Evolutionary conservation across 1,139 yeast genomes (phyloP), one percentile per base, ranked within the genome.

Genomic region (Geotrichum carabidarum): DNA sequence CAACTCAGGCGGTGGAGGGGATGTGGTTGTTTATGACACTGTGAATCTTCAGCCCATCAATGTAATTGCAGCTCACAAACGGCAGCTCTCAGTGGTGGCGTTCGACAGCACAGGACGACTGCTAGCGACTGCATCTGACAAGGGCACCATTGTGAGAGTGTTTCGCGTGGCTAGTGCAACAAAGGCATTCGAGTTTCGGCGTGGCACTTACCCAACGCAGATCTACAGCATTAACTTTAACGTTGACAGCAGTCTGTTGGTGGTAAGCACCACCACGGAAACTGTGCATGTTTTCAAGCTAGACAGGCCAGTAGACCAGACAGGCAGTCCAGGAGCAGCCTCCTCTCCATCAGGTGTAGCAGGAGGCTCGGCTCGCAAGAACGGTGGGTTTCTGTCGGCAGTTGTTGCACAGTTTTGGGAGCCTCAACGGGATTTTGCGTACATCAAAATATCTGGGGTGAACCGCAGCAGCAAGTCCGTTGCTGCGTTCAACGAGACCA

Each of bases 161-260:
- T 93, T 93, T 65, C 77, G 84, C n/a, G 89, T 89, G 0, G 86
- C 84, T 30, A 80, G 87, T 0, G 98, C 97, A 0, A 78, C 81
- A 18, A 88, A 90, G 65, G 72, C 91, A 51, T 89, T 82, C 66
- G 98, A 93, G 69, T 93, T 93, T 70, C 77, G 99, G 62, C 78
- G 98, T 65, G 99, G 99, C 1, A 87, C 97, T 0, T 91, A 91
- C 67, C 95, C 96, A 3, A 86, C 98, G 5, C 83, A 79, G 64
- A 89, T 93, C 14, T 86, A 83, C 65, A 84, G 95, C 1, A 76
- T 93, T 59, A 80, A 84, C 40, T 93, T 93, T 71, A 86, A 94
- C 63, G 77, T 79, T 36, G 87, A 87, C 62, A 85, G 90, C 60
- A 76, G 76, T 51, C 82, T 86, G 65, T 78, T 93, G 42, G 81